phyloP scores from a whole-genome alignment of 768 basidiomycete genomes.

The Paxillus rubicundulus region DNA sequence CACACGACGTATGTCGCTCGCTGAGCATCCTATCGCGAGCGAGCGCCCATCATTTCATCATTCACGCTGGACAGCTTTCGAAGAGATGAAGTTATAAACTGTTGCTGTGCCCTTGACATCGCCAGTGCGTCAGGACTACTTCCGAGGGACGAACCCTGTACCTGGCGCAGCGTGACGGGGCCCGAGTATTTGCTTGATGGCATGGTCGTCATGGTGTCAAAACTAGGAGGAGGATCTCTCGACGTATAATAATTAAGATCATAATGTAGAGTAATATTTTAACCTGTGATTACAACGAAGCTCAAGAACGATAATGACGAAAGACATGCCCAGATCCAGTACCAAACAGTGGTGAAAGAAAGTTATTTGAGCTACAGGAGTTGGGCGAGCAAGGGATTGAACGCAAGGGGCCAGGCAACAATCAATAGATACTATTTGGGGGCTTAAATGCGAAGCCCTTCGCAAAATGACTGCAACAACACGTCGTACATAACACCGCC shows the following conservation, averaged over 20 bases:
- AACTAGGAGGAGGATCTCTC: no score
- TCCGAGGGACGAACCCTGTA: not conserved
- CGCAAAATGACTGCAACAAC: constrained; percentile 19
- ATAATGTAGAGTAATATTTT: not conserved
- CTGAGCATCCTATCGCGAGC: no score
- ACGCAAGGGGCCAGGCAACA: not conserved
- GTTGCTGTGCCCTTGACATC: not conserved
- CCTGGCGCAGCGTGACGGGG: no score
- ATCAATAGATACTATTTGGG: constrained; percentile 19
- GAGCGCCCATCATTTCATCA: not conserved
- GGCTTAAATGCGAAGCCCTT: constrained; percentile 43
- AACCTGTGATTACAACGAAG: not conserved
- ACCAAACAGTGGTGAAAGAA: not conserved
- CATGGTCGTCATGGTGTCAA: no score
- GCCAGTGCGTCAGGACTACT: not conserved
- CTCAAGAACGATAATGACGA: not conserved
- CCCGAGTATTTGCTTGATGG: no score
- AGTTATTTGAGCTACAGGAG: not conserved
- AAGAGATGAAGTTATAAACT: not conserved
- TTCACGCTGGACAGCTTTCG: not conserved
- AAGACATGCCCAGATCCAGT: not conserved
- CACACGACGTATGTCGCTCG: no score
- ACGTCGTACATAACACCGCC: not conserved
- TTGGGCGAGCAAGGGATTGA: not conserved
- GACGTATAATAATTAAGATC: not conserved